Conservation (phyloP, 257 asterid genomes). For the Solanum medicagineum region DNA sequence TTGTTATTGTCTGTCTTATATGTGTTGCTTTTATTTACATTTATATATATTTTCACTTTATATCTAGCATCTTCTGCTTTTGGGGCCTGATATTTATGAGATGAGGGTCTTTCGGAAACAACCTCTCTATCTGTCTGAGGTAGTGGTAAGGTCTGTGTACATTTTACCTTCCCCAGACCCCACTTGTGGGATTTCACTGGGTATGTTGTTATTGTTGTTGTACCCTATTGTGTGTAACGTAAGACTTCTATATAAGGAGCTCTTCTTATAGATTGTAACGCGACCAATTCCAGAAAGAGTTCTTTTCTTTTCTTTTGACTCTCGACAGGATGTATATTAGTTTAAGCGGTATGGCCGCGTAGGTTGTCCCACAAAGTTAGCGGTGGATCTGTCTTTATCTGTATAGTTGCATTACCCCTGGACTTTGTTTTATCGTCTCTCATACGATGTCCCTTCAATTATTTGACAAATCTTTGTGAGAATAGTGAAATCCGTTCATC, state of each 20-base stretch:
- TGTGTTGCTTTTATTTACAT: too few relatives aligned
- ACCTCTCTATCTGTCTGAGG: too few relatives aligned
- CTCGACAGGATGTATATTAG: not conserved
- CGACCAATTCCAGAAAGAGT: not conserved
- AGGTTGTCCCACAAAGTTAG: not conserved
- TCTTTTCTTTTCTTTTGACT: not conserved
- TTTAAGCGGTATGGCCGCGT: not conserved
- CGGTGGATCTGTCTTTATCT: not conserved
- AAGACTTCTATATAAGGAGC: not conserved
- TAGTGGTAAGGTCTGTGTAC: too few relatives aligned
- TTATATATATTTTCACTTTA: too few relatives aligned
- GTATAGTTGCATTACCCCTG: not conserved
- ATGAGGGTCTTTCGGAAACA: too few relatives aligned
- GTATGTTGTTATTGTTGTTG: too few relatives aligned
- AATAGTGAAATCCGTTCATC: not conserved
- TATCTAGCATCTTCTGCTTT: too few relatives aligned
- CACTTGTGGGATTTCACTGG: too few relatives aligned
- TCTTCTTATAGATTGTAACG: not conserved
- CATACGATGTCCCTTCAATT: not conserved
- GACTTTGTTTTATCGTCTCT: not conserved
- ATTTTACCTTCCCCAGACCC: too few relatives aligned
- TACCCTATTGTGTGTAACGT: too few relatives aligned
- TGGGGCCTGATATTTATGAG: too few relatives aligned
- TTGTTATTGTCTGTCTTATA: too few relatives aligned
- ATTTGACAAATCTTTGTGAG: not conserved